Conservation (phyloP, 148 eudicot species). For the Euryodendron excelsum region DNA sequence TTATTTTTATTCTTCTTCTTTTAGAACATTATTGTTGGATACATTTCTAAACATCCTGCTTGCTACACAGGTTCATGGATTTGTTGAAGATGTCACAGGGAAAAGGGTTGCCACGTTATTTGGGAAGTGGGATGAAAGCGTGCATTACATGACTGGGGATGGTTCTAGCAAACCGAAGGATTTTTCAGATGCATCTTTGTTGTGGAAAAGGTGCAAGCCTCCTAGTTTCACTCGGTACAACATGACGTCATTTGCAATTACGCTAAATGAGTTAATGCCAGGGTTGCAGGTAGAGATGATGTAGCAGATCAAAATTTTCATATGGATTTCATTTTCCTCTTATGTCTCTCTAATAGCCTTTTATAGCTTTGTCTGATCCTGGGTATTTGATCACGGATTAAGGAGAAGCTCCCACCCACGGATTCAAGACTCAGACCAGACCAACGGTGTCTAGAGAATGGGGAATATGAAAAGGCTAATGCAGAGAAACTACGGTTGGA, state of each 20-base stretch:
- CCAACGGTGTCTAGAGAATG: conserved; percentile 89
- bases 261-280: conserved; percentile 82
- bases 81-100: conserved; percentile 65
- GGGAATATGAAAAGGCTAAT: conserved; percentile 86
- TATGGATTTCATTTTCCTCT: conserved; percentile 19
- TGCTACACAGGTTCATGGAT: conserved; percentile 66
- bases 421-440: conserved; percentile 97
- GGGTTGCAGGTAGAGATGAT: conserved; percentile 66
- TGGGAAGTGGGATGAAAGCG: conserved; percentile 85
- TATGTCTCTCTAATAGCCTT: conserved; percentile 25
- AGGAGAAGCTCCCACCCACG: conserved; percentile 93
- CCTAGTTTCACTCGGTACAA: conserved; percentile 72
- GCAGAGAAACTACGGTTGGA: conserved; percentile 87
- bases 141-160: conserved; percentile 61
- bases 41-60: neutral
- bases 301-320: conserved; percentile 11
- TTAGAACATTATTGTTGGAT: neutral
- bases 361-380: conserved; percentile 40
- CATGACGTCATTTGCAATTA: conserved; percentile 75
- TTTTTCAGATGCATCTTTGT: conserved; percentile 43
- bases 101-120: conserved; percentile 59
- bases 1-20: neutral
- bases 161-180: conserved; percentile 53
- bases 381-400: conserved; percentile 43
- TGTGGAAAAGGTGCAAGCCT: conserved; percentile 76